Evolutionary conservation across 2,329 filamentous ascomycete species (phyloP).

Genomic region (Pezicula neosporulosa): DNA sequence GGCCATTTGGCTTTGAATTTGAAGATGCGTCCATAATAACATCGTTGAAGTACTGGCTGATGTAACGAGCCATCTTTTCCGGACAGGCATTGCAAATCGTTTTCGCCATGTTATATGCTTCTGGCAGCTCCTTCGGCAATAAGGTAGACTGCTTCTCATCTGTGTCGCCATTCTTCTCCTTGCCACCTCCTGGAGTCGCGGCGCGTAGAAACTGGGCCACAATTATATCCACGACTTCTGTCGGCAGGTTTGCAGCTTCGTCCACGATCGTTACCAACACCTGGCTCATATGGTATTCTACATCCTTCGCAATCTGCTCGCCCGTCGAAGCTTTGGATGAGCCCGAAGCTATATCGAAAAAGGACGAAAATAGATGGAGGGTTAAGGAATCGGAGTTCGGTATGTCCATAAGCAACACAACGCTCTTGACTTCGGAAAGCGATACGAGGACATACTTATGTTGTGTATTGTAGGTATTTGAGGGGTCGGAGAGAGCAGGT

Average conservation of each 20-base stretch:
- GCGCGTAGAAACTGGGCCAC: constrained; percentile 94
- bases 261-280: constrained; percentile 84
- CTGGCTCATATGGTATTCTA: constrained; percentile 88
- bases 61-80: constrained; percentile 91
- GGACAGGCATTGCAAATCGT: constrained; percentile 84
- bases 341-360: constrained; percentile 88
- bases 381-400: constrained; percentile 78
- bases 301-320: constrained; percentile 85
- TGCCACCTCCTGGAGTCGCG: constrained; percentile 62
- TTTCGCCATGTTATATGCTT: constrained; percentile 95
- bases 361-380: constrained; percentile 76
- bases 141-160: constrained; percentile 81
- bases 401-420: constrained; percentile 86
- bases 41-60: constrained; percentile 95
- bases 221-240: constrained; percentile 84
- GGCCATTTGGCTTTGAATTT: constrained; percentile 47
- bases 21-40: constrained; percentile 86
- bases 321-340: constrained; percentile 71
- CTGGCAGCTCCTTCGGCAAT: constrained; percentile 80
- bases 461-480: constrained; percentile 87
- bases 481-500: constrained; percentile 80
- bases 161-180: constrained; percentile 46
- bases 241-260: constrained; percentile 73
- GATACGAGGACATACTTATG: constrained; percentile 89
- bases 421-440: constrained; percentile 89